phyloP scores from a whole-genome alignment of 441 rosid genomes.

The Erysimum pusillum region DNA sequence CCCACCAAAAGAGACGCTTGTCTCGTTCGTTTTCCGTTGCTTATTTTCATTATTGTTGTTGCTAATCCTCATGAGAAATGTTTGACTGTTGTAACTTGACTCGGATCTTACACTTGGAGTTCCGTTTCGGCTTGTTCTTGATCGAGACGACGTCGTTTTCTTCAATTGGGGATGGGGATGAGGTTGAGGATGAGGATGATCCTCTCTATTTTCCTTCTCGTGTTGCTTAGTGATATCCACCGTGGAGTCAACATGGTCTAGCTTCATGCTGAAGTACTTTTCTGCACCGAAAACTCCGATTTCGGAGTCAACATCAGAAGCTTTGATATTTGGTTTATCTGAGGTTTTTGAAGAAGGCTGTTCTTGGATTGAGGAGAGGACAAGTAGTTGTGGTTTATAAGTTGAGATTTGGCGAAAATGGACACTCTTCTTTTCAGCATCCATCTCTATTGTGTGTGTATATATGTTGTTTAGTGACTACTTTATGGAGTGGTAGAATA shows the following conservation, averaged over 20 bases:
- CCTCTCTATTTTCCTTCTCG: slow-evolving; percentile 47
- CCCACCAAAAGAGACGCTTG: slow-evolving; percentile 58
- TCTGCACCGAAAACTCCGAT: slow-evolving; percentile 78
- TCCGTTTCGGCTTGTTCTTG: slow-evolving; percentile 56
- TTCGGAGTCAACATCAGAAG: slow-evolving; percentile 54
- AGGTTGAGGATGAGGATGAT: slow-evolving; percentile 36
- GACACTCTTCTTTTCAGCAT: slow-evolving; percentile 49
- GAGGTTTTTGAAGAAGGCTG: slow-evolving; percentile 43
- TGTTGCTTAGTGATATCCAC: slow-evolving; percentile 38
- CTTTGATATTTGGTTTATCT: slow-evolving; percentile 45
- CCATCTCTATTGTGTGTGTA: slow-evolving; percentile 53
- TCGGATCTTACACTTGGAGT: slow-evolving; percentile 71
- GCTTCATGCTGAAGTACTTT: slow-evolving; percentile 71
- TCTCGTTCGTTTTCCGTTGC: slow-evolving; percentile 55
- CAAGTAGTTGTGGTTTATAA: slow-evolving; percentile 57
- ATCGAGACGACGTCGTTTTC: slow-evolving; percentile 42
- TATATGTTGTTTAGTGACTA: slow-evolving; percentile 37
- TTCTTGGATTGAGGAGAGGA: slow-evolving; percentile 51
- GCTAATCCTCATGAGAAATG: slow-evolving; percentile 53
- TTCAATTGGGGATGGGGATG: slow-evolving; percentile 23
- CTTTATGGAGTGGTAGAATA: slow-evolving; percentile 31
- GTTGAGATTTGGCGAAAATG: slow-evolving; percentile 69
- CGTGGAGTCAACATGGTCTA: slow-evolving; percentile 50
- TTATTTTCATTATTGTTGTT: slow-evolving; percentile 47
- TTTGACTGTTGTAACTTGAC: slow-evolving; percentile 74